Evolutionary conservation across 495 filamentous ascomycete species (phyloP).

Genomic region (Bathelium albidoporum): DNA sequence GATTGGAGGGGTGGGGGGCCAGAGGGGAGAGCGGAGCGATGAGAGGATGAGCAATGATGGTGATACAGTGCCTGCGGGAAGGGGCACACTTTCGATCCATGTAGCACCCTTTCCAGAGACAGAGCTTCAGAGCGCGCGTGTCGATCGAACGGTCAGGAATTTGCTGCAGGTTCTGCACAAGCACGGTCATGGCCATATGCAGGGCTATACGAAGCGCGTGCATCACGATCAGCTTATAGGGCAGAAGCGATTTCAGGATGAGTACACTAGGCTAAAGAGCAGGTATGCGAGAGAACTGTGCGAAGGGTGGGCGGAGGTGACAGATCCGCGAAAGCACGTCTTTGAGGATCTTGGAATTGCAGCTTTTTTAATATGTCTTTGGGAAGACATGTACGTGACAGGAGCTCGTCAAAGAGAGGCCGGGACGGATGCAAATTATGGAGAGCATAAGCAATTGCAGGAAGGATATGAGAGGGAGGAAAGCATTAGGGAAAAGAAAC

Average conservation of each 20-base stretch:
- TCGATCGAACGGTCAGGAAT: slow-evolving; percentile 59
- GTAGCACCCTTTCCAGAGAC: slow-evolving; percentile 49
- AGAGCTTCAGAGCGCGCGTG: slow-evolving; percentile 33
- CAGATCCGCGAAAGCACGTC: slow-evolving; percentile 83
- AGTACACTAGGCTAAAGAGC: slow-evolving; percentile 68
- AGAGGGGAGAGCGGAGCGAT: neutral
- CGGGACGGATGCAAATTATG: neutral
- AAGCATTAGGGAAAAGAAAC: slow-evolving; percentile 11
- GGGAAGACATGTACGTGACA: slow-evolving; percentile 66
- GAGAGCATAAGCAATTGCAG: neutral
- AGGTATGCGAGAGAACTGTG: slow-evolving; percentile 61
- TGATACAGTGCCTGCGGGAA: neutral
- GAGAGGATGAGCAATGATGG: no score
- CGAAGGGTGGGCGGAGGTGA: slow-evolving; percentile 67
- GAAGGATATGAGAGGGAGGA: slow-evolving; percentile 14
- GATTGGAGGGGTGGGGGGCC: neutral
- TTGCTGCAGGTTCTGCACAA: slow-evolving; percentile 65
- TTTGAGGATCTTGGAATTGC: slow-evolving; percentile 92
- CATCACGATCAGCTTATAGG: slow-evolving; percentile 68
- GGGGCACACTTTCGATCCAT: slow-evolving; percentile 52
- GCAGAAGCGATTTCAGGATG: slow-evolving; percentile 64
- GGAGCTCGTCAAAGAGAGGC: neutral
- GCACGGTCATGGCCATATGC: slow-evolving; percentile 53
- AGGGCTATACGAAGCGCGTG: slow-evolving; percentile 61
- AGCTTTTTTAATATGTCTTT: slow-evolving; percentile 87